Conservation (phyloP, 768 basidiomycete species). For the Imleria badia region DNA sequence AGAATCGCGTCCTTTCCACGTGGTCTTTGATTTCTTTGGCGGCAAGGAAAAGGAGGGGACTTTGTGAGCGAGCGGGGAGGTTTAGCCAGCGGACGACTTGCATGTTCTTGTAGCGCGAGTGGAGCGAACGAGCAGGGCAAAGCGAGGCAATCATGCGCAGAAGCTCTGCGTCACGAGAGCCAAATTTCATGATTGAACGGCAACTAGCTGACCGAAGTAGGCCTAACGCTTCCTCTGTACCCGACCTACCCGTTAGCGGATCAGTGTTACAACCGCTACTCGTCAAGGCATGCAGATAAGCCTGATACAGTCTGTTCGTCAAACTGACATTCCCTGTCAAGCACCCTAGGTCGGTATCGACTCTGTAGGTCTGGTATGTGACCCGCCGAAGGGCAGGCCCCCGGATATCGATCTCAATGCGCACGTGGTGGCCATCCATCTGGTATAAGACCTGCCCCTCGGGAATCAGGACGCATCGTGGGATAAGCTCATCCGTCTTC, state of each 20-base stretch:
- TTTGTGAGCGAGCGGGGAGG: slow-evolving; percentile 28
- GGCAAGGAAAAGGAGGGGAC: slow-evolving; percentile 21
- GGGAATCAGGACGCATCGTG: slow-evolving; percentile 37
- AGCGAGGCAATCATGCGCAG: slow-evolving; percentile 34
- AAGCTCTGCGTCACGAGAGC: slow-evolving; percentile 26
- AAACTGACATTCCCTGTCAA: slow-evolving; percentile 26
- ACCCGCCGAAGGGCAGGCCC: background rate
- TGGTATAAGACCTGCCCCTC: slow-evolving; percentile 22
- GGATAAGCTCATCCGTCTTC: background rate
- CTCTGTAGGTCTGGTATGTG: slow-evolving; percentile 27
- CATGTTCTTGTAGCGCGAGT: slow-evolving; percentile 37
- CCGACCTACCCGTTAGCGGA: slow-evolving; percentile 43
- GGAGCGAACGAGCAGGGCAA: slow-evolving; percentile 19
- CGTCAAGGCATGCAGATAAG: slow-evolving; percentile 46
- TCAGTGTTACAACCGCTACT: slow-evolving; percentile 38
- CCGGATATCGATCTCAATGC: background rate
- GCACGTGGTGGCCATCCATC: slow-evolving; percentile 2
- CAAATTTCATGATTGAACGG: slow-evolving; percentile 39
- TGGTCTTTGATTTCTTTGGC: slow-evolving; percentile 30
- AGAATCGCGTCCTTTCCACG: slow-evolving; percentile 8
- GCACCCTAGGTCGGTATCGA: slow-evolving; percentile 32
- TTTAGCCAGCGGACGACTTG: slow-evolving; percentile 36
- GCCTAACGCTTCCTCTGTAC: slow-evolving; percentile 42
- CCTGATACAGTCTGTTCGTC: slow-evolving; percentile 32
- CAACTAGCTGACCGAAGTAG: slow-evolving; percentile 38